Conservation (phyloP, 1,284 basidiomycete species). For the Ganoderma multipileum region DNA sequence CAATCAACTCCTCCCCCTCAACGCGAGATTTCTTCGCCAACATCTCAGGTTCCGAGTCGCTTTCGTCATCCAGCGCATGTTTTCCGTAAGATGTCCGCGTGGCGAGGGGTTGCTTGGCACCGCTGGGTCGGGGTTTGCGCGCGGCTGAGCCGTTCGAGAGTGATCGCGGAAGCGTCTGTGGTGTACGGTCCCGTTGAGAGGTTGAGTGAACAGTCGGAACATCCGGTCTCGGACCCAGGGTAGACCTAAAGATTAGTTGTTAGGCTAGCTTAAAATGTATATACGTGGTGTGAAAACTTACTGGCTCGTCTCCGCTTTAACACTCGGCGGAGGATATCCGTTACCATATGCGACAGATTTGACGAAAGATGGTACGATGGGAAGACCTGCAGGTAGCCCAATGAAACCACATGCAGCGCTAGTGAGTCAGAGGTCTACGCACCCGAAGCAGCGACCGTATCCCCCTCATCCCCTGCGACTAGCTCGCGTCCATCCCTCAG, state of each 20-base stretch:
- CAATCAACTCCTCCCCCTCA: constrained; percentile 49
- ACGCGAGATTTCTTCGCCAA: constrained; percentile 57
- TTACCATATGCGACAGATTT: constrained; percentile 1
- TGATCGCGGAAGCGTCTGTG: neutral
- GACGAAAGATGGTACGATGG: neutral
- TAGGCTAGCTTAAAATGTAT: neutral
- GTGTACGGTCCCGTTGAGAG: neutral
- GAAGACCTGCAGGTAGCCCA: neutral
- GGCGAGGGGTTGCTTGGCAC: constrained; percentile 8
- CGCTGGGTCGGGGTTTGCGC: constrained; percentile 4
- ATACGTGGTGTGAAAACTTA: neutral
- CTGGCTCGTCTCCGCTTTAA: constrained; percentile 1
- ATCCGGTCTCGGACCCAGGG: neutral
- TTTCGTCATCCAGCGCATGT: constrained; percentile 41
- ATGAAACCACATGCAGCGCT: neutral
- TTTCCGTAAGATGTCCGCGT: constrained; percentile 28
- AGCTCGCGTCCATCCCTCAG: neutral
- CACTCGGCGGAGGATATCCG: neutral
- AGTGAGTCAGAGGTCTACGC: neutral
- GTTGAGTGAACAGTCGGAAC: neutral
- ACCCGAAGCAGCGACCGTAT: neutral
- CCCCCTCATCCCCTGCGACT: neutral
- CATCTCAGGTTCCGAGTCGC: constrained; percentile 46
- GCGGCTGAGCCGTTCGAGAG: neutral
- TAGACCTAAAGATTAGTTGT: neutral